phyloP scores from a whole-genome alignment of 2,329 filamentous ascomycete genomes.

The Fusarium sp. region DNA sequence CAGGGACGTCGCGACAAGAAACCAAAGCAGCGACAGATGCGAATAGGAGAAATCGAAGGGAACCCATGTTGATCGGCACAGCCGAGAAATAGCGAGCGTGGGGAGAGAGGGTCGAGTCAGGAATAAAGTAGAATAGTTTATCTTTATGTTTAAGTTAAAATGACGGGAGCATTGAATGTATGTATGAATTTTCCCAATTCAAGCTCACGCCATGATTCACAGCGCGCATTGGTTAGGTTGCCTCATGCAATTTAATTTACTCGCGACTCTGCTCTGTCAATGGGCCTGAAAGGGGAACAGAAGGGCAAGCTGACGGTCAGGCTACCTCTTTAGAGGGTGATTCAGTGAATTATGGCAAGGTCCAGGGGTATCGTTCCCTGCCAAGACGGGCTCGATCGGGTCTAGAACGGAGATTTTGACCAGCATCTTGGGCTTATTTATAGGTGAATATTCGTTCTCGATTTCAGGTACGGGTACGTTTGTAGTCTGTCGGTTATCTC shows the following conservation, averaged over 20 bases:
- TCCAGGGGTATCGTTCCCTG: background rate
- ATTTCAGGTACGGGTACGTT: background rate
- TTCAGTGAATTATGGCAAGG: background rate
- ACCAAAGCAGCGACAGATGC: slow-evolving; percentile 42
- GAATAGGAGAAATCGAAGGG: slow-evolving; percentile 39
- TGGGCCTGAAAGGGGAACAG: too few species aligned
- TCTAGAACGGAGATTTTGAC: slow-evolving; percentile 19
- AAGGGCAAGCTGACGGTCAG: slow-evolving; percentile 16
- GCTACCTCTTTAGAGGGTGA: slow-evolving; percentile 6
- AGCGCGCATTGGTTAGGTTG: background rate
- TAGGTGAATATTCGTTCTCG: background rate
- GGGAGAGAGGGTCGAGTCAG: slow-evolving; percentile 3
- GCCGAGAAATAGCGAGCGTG: slow-evolving; percentile 20
- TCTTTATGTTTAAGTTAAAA: slow-evolving; percentile 11
- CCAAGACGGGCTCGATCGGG: slow-evolving; percentile 28
- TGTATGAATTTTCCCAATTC: background rate
- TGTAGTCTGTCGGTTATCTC: background rate
- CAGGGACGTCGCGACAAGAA: slow-evolving; percentile 52
- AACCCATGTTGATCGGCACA: slow-evolving; percentile 24
- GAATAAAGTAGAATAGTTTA: slow-evolving; percentile 9
- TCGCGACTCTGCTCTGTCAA: slow-evolving; percentile 2
- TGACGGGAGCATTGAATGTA: background rate
- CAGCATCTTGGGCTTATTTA: slow-evolving; percentile 19
- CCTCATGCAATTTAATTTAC: slow-evolving; percentile 31
- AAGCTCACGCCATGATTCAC: slow-evolving; percentile 6